Evolutionary conservation across 2,329 filamentous ascomycete genomes (phyloP).

Genomic region (Fusarium brevicatenulatum): DNA sequence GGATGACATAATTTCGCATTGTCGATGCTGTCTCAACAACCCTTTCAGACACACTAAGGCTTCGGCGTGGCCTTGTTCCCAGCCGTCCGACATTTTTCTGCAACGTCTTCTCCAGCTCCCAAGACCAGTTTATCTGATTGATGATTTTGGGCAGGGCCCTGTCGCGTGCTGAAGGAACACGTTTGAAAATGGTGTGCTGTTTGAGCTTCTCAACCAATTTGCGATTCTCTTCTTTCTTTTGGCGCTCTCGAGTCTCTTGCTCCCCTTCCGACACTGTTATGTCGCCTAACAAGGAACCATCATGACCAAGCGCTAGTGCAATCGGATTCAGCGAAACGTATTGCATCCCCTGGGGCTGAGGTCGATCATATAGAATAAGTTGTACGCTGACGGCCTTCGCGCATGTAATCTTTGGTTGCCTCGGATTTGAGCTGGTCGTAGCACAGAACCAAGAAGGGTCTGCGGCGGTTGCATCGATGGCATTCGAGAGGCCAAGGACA

Average conservation of each 20-base stretch:
- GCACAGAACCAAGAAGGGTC: conserved; percentile 77
- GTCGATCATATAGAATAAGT: conserved; percentile 88
- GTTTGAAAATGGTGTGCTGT: conserved; percentile 84
- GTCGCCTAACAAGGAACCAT: conserved; percentile 58
- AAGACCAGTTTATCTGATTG: conserved; percentile 95
- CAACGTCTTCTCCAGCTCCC: conserved; percentile 85
- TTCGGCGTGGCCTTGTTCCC: conserved; percentile 81
- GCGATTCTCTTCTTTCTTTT: conserved; percentile 67
- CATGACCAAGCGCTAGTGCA: conserved; percentile 83
- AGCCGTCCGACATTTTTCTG: conserved; percentile 92
- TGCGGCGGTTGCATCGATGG: conserved; percentile 57
- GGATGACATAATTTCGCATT: conserved; percentile 78
- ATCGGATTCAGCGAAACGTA: conserved; percentile 94
- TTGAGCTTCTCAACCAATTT: conserved; percentile 86
- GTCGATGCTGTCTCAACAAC: conserved; percentile 94
- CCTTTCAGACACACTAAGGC: conserved; percentile 90
- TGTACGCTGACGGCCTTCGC: conserved; percentile 79
- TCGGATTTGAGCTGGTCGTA: conserved; percentile 61
- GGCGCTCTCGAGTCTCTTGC: conserved; percentile 72
- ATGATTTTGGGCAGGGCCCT: conserved; percentile 82
- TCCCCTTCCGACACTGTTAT: conserved; percentile 69
- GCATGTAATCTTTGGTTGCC: conserved; percentile 78
- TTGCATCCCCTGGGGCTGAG: conserved; percentile 89
- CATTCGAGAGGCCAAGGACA: conserved; percentile 86
- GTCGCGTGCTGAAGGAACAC: conserved; percentile 83